Base-by-base conservation (phyloP, 2,329 filamentous ascomycete species). In the Diaporthe vexans region DNA sequence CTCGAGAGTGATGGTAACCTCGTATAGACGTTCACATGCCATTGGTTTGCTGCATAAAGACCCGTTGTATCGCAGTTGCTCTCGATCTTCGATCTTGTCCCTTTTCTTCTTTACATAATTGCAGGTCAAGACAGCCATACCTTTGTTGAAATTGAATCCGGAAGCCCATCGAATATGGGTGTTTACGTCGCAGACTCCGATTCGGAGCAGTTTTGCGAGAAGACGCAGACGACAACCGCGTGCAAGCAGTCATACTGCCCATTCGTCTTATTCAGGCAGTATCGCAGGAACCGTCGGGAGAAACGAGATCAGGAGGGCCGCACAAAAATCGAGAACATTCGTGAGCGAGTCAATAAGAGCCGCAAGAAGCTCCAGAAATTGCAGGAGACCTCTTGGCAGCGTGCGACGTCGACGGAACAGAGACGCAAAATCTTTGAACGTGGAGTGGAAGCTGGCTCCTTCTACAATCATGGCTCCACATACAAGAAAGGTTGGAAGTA, bases 401-500 rank as follows among this genome's bases (percentile, higher is more conserved):
- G 48, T 19, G 11, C 33, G n/a, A 40, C 29, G 33, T 67, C 63
- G n/a, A 52, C 33, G 52, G n/a, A 35, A 21, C 19, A 11, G 24
- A 71, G 58, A 19, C 29, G 13, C 29, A 9, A 43, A 17, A 7
- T 33, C 19, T 15, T 56, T 15, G 17, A 48, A 26, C 19, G 26
- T 7, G 59, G 35, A 4, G 9, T 52, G 19, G 43, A 59, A 19
- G 10, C 37, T 19, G 21, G 26, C 58, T 19, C 63, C 29, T 51
- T 24, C 35, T 4, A 29, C 19, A 2, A 10, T 56, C n/a, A 17
- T 15, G 15, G 35, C 24, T 59, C 21, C 24, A 19, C 1, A n/a
- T 68, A 59, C 69, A 21, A 24, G 10, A 67, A 26, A 24, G 37
- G 21, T 26, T 26, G 33, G 33, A 61, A 33, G 33, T 74, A 61